Conservation (phyloP, 805 yeast genomes). For the Metschnikowia gruessii region DNA sequence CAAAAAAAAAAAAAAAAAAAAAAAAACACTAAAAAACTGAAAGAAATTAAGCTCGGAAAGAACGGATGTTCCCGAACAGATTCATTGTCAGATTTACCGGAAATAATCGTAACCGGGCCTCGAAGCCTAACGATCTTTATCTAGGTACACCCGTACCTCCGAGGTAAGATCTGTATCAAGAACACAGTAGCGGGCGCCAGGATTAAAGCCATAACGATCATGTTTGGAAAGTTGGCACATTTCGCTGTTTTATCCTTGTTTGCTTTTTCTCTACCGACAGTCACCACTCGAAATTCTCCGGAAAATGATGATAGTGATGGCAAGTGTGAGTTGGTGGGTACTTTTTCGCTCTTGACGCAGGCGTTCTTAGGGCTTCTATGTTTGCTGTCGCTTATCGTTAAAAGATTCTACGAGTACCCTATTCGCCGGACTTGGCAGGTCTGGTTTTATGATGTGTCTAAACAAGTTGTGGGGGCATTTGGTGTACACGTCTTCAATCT, state of each 20-base stretch:
- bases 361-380: slow-evolving; percentile 73
- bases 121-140: neutral
- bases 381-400: slow-evolving; percentile 65
- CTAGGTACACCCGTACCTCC: slow-evolving; percentile 1
- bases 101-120: no score
- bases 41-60: no score
- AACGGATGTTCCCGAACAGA: no score
- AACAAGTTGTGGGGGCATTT: slow-evolving; percentile 84
- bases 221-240: slow-evolving; percentile 5
- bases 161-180: neutral
- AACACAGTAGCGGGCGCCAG: neutral
- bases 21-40: neutral
- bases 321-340: slow-evolving; percentile 61
- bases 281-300: neutral
- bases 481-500: slow-evolving; percentile 81
- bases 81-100: no score
- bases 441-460: slow-evolving; percentile 87
- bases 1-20: neutral
- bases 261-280: slow-evolving; percentile 14
- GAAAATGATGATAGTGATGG: slow-evolving; percentile 22
- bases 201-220: neutral
- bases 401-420: slow-evolving; percentile 78
- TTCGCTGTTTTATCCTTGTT: slow-evolving; percentile 6
- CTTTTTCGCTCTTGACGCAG: slow-evolving; percentile 81
- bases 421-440: slow-evolving; percentile 78